phyloP scores from a whole-genome alignment of 805 yeast genomes.

The Kluyveromyces siamensis region DNA sequence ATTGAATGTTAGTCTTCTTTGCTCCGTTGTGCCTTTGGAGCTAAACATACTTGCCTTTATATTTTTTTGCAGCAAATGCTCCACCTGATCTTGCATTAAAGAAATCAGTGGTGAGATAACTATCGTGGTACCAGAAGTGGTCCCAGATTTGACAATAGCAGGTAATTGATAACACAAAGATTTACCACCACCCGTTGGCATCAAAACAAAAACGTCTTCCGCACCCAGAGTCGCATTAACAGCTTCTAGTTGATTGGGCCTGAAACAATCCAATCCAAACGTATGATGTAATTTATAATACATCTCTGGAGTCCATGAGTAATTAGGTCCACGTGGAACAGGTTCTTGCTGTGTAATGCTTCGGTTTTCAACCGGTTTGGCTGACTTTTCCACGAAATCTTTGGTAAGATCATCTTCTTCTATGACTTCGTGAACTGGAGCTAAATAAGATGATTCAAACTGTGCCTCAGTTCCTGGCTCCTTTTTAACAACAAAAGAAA shows the following conservation, averaged over 20 bases:
- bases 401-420: conserved; percentile 5
- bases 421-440: conserved; percentile 5
- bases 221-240: conserved; percentile 69
- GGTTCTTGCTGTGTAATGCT: background rate
- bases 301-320: conserved; percentile 64
- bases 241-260: conserved; percentile 83
- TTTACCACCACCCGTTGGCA: conserved; percentile 99
- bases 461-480: conserved; percentile 5
- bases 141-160: conserved; percentile 70
- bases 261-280: conserved; percentile 58
- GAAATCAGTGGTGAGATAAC: conserved; percentile 94
- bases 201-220: conserved; percentile 82
- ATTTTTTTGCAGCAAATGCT: conserved; percentile 55
- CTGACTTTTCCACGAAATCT: background rate
- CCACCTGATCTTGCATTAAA: conserved; percentile 95
- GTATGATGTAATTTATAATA: conserved; percentile 42
- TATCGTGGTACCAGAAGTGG: conserved; percentile 73
- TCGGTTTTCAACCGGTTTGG: background rate
- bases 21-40: conserved; percentile 59
- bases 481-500: conserved; percentile 1
- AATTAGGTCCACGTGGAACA: background rate
- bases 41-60: conserved; percentile 84
- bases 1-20: conserved; percentile 52
- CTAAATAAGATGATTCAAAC: background rate
- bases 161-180: conserved; percentile 94